Percentiles rank a stretch among this genome's conserved stretches.
phyloP scores from a whole-genome alignment of 345 rosid species.

The Microthlaspi erraticum region DNA sequence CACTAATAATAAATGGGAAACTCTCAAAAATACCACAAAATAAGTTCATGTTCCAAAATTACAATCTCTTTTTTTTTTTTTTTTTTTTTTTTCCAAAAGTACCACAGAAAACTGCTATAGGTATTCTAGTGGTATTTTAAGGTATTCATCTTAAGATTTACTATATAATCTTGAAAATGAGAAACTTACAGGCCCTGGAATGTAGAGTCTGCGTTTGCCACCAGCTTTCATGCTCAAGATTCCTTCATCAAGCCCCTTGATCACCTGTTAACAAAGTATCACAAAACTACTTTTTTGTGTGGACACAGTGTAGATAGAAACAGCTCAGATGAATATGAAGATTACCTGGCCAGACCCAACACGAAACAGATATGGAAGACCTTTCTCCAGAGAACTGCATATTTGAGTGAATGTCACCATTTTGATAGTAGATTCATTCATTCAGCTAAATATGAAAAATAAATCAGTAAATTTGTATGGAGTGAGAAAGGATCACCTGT shows the following conservation, averaged over 20 bases:
- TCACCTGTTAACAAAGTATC: conserved; percentile 57
- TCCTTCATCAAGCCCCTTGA: conserved; percentile 97
- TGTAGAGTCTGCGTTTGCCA: conserved; percentile 89
- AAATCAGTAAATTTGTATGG: conserved; percentile 12
- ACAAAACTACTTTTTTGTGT: not conserved
- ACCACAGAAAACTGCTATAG: too few species aligned
- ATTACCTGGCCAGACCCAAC: conserved; percentile 94
- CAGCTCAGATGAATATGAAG: conserved; percentile 1
- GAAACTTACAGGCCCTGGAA: conserved; percentile 80
- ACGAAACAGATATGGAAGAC: conserved; percentile 76
- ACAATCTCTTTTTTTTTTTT: too few species aligned
- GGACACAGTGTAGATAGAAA: not conserved
- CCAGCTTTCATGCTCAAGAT: conserved; percentile 85
- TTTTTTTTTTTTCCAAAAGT: too few species aligned
- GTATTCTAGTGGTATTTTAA: too few species aligned
- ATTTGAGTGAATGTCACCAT: conserved; percentile 39
- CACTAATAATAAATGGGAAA: not conserved
- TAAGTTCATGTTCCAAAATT: too few species aligned
- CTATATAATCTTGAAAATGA: conserved; percentile 9
- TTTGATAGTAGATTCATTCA: conserved; percentile 32
- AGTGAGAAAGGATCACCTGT: conserved; percentile 57
- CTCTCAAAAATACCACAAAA: too few species aligned
- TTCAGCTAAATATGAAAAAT: conserved; percentile 23
- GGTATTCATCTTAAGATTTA: too few species aligned
- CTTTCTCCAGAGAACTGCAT: conserved; percentile 88